phyloP scores from a whole-genome alignment of 805 yeast species.

The Starmera pachycereana region DNA sequence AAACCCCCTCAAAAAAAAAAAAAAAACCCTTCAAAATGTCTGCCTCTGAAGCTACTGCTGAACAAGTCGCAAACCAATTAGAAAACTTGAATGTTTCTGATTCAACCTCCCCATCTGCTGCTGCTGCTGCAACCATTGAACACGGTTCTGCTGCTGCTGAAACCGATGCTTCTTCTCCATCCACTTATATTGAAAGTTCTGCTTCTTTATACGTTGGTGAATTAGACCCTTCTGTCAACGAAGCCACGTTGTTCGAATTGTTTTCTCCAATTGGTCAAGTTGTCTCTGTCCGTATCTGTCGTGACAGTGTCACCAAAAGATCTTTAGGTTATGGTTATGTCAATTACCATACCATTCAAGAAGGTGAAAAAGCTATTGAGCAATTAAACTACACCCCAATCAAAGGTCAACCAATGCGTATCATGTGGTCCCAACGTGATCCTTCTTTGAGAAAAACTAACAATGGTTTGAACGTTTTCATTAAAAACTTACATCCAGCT shows the following conservation, averaged over 20 bases:
- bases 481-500: slow-evolving; percentile 96
- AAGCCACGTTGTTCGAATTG: slow-evolving; percentile 88
- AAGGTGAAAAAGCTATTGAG: slow-evolving; percentile 90
- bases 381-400: slow-evolving; percentile 89
- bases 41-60: slow-evolving; percentile 27
- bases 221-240: slow-evolving; percentile 84
- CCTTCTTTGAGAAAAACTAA: slow-evolving; percentile 92
- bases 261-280: slow-evolving; percentile 94
- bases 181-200: slow-evolving; percentile 42
- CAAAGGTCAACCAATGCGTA: slow-evolving; percentile 95
- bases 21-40: slow-evolving; percentile 15
- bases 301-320: slow-evolving; percentile 94
- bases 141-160: slow-evolving; percentile 16
- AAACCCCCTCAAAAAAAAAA: too few species aligned
- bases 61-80: slow-evolving; percentile 35
- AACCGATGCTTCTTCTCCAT: slow-evolving; percentile 23
- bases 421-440: slow-evolving; percentile 99
- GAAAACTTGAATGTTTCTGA: slow-evolving; percentile 36
- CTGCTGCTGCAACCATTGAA: slow-evolving; percentile 13
- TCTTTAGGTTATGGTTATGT: slow-evolving; percentile 98
- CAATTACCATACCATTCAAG: slow-evolving; percentile 81
- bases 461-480: slow-evolving; percentile 83
- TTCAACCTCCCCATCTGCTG: slow-evolving; percentile 10
- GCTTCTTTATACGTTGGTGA: slow-evolving; percentile 97
- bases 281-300: slow-evolving; percentile 95